Evolutionary conservation across 768 basidiomycete genomes (phyloP), one percentile per base, ranked within the genome.

Genomic region (Mycena capillaripes): DNA sequence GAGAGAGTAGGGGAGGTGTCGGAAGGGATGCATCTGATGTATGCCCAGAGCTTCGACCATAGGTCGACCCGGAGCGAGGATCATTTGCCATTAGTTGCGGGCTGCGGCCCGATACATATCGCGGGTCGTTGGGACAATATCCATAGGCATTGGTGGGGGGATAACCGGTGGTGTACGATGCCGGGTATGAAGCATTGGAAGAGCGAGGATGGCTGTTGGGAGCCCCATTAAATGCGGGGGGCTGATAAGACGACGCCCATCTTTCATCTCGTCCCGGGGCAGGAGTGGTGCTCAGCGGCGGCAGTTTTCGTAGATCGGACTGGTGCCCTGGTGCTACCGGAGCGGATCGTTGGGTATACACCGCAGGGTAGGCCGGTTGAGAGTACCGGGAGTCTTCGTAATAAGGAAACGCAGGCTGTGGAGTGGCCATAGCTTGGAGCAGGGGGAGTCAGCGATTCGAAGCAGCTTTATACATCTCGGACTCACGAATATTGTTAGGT

Each of bases 371-470:
- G 72, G 84, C 76, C 53, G 84, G 81, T 70, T 87, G 86, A 68
- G 84, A 81, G 79, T 88, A 91, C 77, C 91, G 87, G 48, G 82
- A 78, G 72, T 91, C 90, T 73, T 90, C 89, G 79, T 90, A 91
- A 82, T 85, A 87, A 67, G 86, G 82, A 71, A 87, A 87, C 12
- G 7, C 36, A 36, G 36, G 12, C 68, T 87, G 86, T 59, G 87
- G 83, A 68, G 88, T 86, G 82, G 81, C 32, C 67, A 75, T 72
- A 11, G 74, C 74, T 75, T 75, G 53, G 57, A 66, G 70, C 71
- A 78, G 58, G 77, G 76, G 78, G 80, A 83, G 82, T 83, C 78
- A 81, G 78, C 79, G 79, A 86, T 67, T 59, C 86, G 83, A 66
- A 72, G 70, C 69, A 73, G 76, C 76, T 75, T 73, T 66, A 19